Evolutionary conservation across 108 stramenopile species (phyloP).

Genomic region (Chaetoceros tenuissimus): DNA sequence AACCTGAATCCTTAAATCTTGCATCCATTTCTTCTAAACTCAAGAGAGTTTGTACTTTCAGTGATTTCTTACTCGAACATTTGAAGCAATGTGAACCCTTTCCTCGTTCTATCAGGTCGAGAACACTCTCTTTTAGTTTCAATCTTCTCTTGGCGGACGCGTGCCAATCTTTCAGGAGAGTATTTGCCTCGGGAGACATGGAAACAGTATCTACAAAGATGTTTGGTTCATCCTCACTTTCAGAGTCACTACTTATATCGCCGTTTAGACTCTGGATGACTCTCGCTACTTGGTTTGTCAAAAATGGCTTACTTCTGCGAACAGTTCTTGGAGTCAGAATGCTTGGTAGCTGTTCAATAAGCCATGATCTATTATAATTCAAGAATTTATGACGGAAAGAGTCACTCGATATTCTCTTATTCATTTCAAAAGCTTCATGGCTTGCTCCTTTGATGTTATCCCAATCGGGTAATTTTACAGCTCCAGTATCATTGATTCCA

Average conservation of each 20-base stretch:
- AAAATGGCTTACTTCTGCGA: constrained; percentile 57
- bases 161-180: constrained; percentile 54
- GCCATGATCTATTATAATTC: constrained; percentile 74
- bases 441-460: constrained; percentile 35
- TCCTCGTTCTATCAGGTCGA: constrained; percentile 36
- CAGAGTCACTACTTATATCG: constrained; percentile 60
- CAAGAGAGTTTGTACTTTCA: constrained; percentile 52
- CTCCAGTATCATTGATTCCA: constrained; percentile 9
- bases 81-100: constrained; percentile 60
- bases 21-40: constrained; percentile 50
- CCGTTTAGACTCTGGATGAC: constrained; percentile 52
- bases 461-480: constrained; percentile 27
- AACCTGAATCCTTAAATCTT: constrained; percentile 32
- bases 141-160: constrained; percentile 36
- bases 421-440: constrained; percentile 67
- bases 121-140: constrained; percentile 30
- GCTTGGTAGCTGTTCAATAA: constrained; percentile 62
- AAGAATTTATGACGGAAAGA: constrained; percentile 85
- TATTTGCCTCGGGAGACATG: constrained; percentile 39
- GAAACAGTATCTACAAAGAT: constrained; percentile 54
- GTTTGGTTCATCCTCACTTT: constrained; percentile 37
- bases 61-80: constrained; percentile 54
- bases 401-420: constrained; percentile 60
- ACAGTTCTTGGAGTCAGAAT: constrained; percentile 73
- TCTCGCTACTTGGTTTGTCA: constrained; percentile 67